phyloP scores from a whole-genome alignment of 2,329 filamentous ascomycete genomes.

The Diplodia seriata region DNA sequence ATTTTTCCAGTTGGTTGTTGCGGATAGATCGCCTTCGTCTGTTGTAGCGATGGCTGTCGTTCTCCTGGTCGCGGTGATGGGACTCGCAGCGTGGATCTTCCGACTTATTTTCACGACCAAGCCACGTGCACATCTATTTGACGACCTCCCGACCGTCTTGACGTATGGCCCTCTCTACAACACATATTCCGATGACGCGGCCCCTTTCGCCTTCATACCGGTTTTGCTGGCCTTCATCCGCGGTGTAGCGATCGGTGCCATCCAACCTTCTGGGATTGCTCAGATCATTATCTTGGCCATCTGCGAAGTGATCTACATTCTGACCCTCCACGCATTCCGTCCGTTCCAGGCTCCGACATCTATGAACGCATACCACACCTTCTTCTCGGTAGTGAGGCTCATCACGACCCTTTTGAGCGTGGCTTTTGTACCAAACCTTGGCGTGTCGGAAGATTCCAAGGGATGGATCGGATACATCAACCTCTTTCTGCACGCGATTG shows the following conservation, averaged over 20 bases:
- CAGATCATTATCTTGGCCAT: slow-evolving; percentile 92
- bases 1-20: slow-evolving; percentile 87
- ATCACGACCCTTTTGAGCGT: slow-evolving; percentile 63
- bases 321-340: slow-evolving; percentile 86
- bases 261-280: slow-evolving; percentile 90
- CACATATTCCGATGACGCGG: slow-evolving; percentile 92
- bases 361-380: slow-evolving; percentile 94
- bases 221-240: slow-evolving; percentile 84
- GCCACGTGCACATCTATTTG: slow-evolving; percentile 86
- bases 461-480: slow-evolving; percentile 97
- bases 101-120: slow-evolving; percentile 80
- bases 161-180: slow-evolving; percentile 95
- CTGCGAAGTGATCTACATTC: slow-evolving; percentile 87
- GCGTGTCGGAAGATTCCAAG: slow-evolving; percentile 77
- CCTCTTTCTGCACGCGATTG: slow-evolving; percentile 80
- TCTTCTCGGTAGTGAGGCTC: slow-evolving; percentile 80
- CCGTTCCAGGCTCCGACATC: slow-evolving; percentile 91
- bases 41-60: slow-evolving; percentile 77
- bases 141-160: slow-evolving; percentile 87
- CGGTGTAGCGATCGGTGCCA: slow-evolving; percentile 87
- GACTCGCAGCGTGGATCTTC: slow-evolving; percentile 79
- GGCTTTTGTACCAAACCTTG: slow-evolving; percentile 82
- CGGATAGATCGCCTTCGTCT: slow-evolving; percentile 69
- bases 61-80: slow-evolving; percentile 74
- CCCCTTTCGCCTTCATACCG: slow-evolving; percentile 87